Evolutionary conservation across 805 yeast species (phyloP), one percentile per base, ranked within the genome.

Genomic region (Ogataea sp.): DNA sequence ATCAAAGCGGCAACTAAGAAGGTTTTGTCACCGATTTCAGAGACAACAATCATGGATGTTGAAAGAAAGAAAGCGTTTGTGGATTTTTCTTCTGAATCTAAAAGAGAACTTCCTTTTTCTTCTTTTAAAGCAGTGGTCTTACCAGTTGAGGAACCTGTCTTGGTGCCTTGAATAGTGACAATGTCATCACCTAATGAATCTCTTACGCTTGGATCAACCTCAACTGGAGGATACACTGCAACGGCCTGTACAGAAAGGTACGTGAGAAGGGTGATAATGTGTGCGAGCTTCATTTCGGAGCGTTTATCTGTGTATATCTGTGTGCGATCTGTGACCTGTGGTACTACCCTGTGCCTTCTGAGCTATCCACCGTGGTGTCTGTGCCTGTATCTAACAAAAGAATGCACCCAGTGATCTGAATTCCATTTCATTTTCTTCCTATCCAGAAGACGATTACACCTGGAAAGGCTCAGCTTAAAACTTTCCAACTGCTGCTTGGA

Each of bases 1-100:
- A 93, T 89, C 47, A 93, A 70, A 2, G 97, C 97, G 27, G 98
- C 97, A 51, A 93, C 87, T 48, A 93, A 71, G 57, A 93, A 93
- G 0, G 99, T 93, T 65, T 93, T 93, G 61, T 93, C 99, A 43
- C 98, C 98, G 43, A 93, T 82, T 61, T 93, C 99, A 23, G 95
- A 84, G n/a, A 88, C 84, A 25, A 85, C 65, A 54, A 93, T 93
- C 98, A 93, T 93, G 14, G 90, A 75, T 26, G 80, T 65, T 2
- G 97, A 76, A 80, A 90, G 77, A 43, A 84, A 51, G 49, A 93
- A 82, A 3, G 94, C 73, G 47, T 74, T 62, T 37, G 60, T 61
- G 11, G 58, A 52, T 39, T 42, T 43, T 4, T 32, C 32, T 11
- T 35, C 32, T 10, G 26, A 13, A 18, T 35, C 21, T 10, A 14